These are phyloP conservation scores for Suillus weaverae DNA, from an alignment of 768 basidiomycete genomes.

Conservation along the genomic window DNA sequence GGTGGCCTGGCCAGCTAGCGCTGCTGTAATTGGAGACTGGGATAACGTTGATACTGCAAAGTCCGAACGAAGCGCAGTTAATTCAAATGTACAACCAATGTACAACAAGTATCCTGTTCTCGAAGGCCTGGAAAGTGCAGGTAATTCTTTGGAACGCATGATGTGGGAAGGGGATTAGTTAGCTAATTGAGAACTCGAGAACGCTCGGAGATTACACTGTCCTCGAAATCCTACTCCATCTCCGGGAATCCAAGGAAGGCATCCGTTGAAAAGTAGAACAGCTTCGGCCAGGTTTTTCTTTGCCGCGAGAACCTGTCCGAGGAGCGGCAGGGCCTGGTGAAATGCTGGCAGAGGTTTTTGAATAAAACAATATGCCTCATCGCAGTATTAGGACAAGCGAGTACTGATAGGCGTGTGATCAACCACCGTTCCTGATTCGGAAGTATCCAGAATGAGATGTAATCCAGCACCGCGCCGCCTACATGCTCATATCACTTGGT, in stretches of 20 bases:
- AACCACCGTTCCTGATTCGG: not conserved
- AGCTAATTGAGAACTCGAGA: not conserved
- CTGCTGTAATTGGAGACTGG: not conserved
- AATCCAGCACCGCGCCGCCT: too few relatives aligned
- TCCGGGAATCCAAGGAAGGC: not conserved
- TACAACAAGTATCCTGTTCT: not conserved
- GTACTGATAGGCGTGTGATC: not conserved
- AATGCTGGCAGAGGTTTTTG: not conserved
- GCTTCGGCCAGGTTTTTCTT: not conserved
- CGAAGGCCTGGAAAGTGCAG: not conserved
- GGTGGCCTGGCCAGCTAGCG: not conserved
- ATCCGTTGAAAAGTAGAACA: not conserved
- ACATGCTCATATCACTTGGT: not conserved
- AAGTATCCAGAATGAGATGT: not conserved
- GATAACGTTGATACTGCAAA: not conserved
- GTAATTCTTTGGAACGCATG: not conserved
- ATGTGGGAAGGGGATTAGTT: not conserved
- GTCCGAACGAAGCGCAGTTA: not conserved
- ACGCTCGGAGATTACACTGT: not conserved
- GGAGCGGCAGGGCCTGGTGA: not conserved
- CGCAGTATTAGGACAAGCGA: not conserved
- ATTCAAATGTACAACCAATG: not conserved
- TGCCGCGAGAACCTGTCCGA: not conserved
- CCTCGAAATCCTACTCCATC: not conserved
- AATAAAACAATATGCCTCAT: not conserved